These are phyloP conservation scores for Daldinia vernicosa DNA, from an alignment of 495 filamentous ascomycete genomes.

Conservation along the genomic window DNA sequence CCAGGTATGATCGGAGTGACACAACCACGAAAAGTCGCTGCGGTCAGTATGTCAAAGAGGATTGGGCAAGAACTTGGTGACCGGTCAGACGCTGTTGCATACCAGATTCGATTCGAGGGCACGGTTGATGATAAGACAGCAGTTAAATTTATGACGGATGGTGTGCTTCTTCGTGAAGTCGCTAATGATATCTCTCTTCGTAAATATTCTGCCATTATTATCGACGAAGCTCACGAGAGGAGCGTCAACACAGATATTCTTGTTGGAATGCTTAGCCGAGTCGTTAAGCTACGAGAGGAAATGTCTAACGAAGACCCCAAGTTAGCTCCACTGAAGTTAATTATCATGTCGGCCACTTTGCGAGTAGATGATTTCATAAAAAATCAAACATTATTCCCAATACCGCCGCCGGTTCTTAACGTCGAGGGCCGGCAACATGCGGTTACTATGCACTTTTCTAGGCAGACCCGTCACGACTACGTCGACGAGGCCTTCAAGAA, in stretches of 20 bases:
- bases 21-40: conserved; percentile 84
- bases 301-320: conserved; percentile 58
- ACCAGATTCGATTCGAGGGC: conserved; percentile 95
- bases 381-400: conserved; percentile 80
- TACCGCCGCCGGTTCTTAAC: conserved; percentile 84
- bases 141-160: conserved; percentile 99
- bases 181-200: conserved; percentile 85
- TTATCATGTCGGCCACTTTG: conserved; percentile 98
- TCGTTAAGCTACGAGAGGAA: conserved; percentile 73
- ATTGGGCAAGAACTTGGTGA: conserved; percentile 86
- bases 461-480: conserved; percentile 85
- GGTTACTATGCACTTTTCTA: conserved; percentile 88
- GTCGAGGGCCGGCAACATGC: conserved; percentile 93
- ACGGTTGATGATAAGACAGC: conserved; percentile 83
- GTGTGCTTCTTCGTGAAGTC: conserved; percentile 91
- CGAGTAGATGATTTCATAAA: conserved; percentile 88
- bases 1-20: conserved; percentile 95
- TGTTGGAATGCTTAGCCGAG: conserved; percentile 93
- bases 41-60: conserved; percentile 93
- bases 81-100: conserved; percentile 73
- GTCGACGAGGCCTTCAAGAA: conserved; percentile 89
- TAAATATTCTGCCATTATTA: conserved; percentile 94
- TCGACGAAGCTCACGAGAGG: conserved; percentile 98
- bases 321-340: conserved; percentile 83
- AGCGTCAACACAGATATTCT: conserved; percentile 98